These are phyloP conservation scores for Cladorrhinum sp. DNA, from an alignment of 2,329 filamentous ascomycete genomes.

Conservation along the genomic window DNA sequence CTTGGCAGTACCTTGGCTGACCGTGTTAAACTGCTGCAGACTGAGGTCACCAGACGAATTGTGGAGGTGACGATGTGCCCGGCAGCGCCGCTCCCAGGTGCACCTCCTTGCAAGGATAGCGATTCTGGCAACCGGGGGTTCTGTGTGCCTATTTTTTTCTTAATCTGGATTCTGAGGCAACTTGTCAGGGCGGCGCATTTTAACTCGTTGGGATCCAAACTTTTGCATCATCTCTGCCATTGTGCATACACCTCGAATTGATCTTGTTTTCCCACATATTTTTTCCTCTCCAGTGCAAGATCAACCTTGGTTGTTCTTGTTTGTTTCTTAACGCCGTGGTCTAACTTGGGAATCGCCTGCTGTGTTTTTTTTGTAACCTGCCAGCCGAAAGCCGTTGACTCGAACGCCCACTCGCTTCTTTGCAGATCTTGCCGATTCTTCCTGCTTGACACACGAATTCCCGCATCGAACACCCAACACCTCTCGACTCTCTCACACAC, in stretches of 20 bases:
- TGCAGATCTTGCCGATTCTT: constrained; percentile 14
- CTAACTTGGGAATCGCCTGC: background rate
- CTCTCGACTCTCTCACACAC: background rate
- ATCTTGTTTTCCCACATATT: background rate
- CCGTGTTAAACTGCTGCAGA: constrained; percentile 18
- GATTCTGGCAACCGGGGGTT: constrained; percentile 14
- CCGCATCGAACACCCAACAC: constrained; percentile 12
- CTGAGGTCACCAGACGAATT: constrained; percentile 26
- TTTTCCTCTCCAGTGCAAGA: background rate
- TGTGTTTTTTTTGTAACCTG: background rate
- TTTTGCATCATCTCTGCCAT: constrained; percentile 3
- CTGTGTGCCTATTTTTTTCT: constrained; percentile 16
- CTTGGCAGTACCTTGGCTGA: constrained; percentile 20
- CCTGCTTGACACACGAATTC: constrained; percentile 18
- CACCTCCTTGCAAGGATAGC: constrained; percentile 14
- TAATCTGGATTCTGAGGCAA: constrained; percentile 4
- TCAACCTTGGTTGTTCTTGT: constrained; percentile 7
- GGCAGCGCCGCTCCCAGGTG: constrained; percentile 19
- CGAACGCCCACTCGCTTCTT: background rate
- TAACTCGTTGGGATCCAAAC: background rate
- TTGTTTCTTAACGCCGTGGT: background rate
- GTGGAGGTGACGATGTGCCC: constrained; percentile 11
- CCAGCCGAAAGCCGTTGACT: constrained; percentile 4
- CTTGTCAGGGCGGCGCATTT: constrained; percentile 13
- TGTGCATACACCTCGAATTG: constrained; percentile 5